These are phyloP conservation scores for Apiospora arundinis DNA, from an alignment of 2,329 filamentous ascomycete species.

Conservation along the genomic window DNA sequence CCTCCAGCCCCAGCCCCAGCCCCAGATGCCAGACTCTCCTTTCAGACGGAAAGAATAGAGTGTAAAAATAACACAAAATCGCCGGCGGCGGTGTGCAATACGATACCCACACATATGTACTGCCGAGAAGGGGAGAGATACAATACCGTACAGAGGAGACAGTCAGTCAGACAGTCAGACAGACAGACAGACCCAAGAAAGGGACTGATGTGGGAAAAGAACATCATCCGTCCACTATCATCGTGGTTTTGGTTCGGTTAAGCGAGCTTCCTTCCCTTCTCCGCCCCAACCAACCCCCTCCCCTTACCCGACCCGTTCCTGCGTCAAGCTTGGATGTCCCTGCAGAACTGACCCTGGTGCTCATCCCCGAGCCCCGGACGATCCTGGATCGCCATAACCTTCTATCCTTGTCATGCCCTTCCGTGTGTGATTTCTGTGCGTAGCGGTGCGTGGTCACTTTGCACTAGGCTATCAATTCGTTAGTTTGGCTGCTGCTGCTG, in stretches of 20 bases:
- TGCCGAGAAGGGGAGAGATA: neutral
- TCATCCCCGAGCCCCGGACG: conserved; percentile 11
- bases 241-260: neutral
- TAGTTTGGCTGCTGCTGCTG: neutral
- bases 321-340: conserved; percentile 5
- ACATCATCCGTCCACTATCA: neutral
- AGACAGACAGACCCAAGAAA: too few relatives aligned
- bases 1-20: neutral
- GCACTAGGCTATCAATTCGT: neutral
- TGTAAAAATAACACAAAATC: neutral
- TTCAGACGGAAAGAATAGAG: neutral
- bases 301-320: conserved; percentile 7
- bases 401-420: neutral
- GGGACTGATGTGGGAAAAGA: neutral
- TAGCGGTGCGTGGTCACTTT: neutral
- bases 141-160: too few relatives aligned
- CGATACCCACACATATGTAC: neutral
- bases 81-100: neutral
- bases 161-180: too few relatives aligned
- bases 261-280: conserved; percentile 5
- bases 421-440: conserved; percentile 1
- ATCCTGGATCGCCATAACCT: conserved; percentile 10
- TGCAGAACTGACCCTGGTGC: conserved; percentile 1
- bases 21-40: neutral
- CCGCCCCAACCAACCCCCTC: neutral